phyloP scores from a whole-genome alignment of 2,329 filamentous ascomycete species.

The Clonostachys rosea region DNA sequence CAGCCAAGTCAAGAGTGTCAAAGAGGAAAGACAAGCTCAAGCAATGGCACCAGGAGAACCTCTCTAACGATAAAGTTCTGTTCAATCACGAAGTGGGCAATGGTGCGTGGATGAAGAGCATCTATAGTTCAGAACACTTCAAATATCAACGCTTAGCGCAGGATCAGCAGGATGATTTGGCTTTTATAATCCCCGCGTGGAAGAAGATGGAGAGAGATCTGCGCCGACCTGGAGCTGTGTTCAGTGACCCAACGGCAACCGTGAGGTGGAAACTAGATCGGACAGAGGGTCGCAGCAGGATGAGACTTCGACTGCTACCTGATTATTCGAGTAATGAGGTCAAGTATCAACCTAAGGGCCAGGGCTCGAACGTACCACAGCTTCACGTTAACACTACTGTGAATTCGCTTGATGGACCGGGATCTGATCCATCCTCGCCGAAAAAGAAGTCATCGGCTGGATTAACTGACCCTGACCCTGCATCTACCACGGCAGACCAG shows the following conservation, averaged over 20 bases:
- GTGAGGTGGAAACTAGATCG: conserved; percentile 90
- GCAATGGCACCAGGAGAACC: conserved; percentile 70
- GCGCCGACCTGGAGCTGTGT: conserved; percentile 74
- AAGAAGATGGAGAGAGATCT: conserved; percentile 75
- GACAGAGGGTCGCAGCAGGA: conserved; percentile 91
- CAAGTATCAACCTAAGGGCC: conserved; percentile 81
- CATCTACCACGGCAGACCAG: background rate
- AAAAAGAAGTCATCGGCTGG: background rate
- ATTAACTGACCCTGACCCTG: background rate
- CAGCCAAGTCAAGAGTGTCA: conserved; percentile 61
- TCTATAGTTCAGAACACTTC: conserved; percentile 85
- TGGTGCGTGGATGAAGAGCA: conserved; percentile 90
- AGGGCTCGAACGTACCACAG: conserved; percentile 40
- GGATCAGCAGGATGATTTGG: conserved; percentile 87
- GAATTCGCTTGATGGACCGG: background rate
- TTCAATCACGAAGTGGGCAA: conserved; percentile 83
- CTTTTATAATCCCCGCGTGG: conserved; percentile 72
- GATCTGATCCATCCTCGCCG: conserved; percentile 12
- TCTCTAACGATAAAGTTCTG: conserved; percentile 65
- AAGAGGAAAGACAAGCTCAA: conserved; percentile 81
- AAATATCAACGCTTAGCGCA: conserved; percentile 87
- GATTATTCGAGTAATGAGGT: conserved; percentile 66
- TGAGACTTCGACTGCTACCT: conserved; percentile 82
- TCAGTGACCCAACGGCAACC: conserved; percentile 54
- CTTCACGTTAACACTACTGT: conserved; percentile 14